Percentiles rank a stretch among this genome's conserved stretches.
Conservation (phyloP, 805 yeast genomes). For the Blastobotrys chiropterorum region DNA sequence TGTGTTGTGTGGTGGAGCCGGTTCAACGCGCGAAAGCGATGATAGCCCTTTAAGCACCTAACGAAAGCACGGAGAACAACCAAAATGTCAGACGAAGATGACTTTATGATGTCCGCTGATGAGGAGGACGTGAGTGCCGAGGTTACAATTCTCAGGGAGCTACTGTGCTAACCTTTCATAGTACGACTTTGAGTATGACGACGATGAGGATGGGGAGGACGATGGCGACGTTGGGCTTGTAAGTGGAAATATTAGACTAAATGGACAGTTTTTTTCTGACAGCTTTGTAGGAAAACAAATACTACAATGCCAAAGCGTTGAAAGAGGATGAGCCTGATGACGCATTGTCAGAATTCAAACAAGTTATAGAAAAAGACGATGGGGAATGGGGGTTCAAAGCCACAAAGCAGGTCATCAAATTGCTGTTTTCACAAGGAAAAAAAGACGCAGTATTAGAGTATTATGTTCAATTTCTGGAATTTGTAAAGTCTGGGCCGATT, state of each 20-base stretch:
- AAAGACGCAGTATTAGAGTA: slow-evolving; percentile 20
- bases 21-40: too few species aligned
- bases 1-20: too few species aligned
- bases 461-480: slow-evolving; percentile 19
- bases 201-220: slow-evolving; percentile 30
- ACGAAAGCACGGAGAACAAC: too few species aligned
- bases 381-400: slow-evolving; percentile 31
- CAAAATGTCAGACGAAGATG: slow-evolving; percentile 36
- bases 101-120: slow-evolving; percentile 35
- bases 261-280: too few species aligned
- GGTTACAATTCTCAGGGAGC: not conserved
- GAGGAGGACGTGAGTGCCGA: slow-evolving; percentile 28
- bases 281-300: slow-evolving; percentile 26
- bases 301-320: slow-evolving; percentile 34
- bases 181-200: slow-evolving; percentile 36
- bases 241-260: slow-evolving; percentile 2
- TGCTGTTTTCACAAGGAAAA: slow-evolving; percentile 19
- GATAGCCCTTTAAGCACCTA: too few species aligned
- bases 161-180: slow-evolving; percentile 6
- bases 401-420: slow-evolving; percentile 31
- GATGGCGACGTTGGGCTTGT: slow-evolving; percentile 20
- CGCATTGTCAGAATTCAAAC: slow-evolving; percentile 28
- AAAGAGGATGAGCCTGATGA: slow-evolving; percentile 30
- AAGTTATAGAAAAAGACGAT: slow-evolving; percentile 23
- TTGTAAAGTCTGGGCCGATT: slow-evolving; percentile 16